A percentile compares a stretch with the other conserved stretches of the same genome.
Evolutionary conservation across 768 basidiomycete genomes (phyloP).

Genomic region (Pleurotus tuber-regium): DNA sequence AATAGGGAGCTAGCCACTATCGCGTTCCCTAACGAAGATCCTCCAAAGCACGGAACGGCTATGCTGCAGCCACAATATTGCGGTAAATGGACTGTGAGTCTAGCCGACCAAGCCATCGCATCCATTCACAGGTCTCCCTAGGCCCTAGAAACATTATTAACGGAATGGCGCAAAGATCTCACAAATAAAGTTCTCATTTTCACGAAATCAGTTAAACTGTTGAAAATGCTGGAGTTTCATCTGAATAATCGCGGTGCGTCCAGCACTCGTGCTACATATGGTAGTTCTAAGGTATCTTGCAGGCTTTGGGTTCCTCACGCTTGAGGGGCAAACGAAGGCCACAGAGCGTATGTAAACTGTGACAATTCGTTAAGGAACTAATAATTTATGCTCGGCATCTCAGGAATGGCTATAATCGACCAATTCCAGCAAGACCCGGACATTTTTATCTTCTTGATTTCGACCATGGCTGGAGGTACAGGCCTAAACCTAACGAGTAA

Average conservation of each 20-base stretch:
- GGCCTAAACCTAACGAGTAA: conserved; percentile 83
- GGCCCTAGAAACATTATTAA: conserved; percentile 67
- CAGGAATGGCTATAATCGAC: conserved; percentile 70
- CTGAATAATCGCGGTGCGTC: conserved; percentile 52
- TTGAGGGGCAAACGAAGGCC: conserved; percentile 78
- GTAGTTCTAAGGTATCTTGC: background rate
- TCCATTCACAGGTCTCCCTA: conserved; percentile 22
- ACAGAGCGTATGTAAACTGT: conserved; percentile 77
- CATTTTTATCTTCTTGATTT: conserved; percentile 79
- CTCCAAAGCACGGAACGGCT: conserved; percentile 60
- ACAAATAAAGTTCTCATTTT: conserved; percentile 91
- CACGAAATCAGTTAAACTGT: conserved; percentile 87
- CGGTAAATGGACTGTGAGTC: conserved; percentile 81
- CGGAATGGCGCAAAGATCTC: conserved; percentile 59
- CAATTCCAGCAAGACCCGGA: conserved; percentile 68
- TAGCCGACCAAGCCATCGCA: background rate
- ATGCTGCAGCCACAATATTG: conserved; percentile 67
- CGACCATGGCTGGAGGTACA: conserved; percentile 78
- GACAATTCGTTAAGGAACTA: conserved; percentile 83
- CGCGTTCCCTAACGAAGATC: conserved; percentile 56
- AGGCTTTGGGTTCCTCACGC: conserved; percentile 64
- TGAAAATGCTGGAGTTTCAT: conserved; percentile 83
- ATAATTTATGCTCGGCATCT: too few relatives aligned
- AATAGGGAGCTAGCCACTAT: conserved; percentile 60
- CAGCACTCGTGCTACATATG: background rate